Conservation (phyloP, 495 filamentous ascomycete genomes). For the Aspergillus hancockii region DNA sequence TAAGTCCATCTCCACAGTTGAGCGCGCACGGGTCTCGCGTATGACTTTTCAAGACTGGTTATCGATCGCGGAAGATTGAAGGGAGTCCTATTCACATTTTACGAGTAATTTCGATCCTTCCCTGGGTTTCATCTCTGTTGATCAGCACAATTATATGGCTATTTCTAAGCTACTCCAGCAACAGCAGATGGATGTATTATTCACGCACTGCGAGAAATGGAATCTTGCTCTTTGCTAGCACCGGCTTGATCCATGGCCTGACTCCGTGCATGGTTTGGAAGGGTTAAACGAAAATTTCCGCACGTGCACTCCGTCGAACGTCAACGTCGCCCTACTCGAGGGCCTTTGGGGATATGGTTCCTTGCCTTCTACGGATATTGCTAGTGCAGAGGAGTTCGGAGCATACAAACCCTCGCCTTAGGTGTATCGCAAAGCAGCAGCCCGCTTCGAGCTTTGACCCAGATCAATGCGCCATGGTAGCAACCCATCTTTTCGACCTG, state of each 20-base stretch:
- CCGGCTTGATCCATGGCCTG: constrained; percentile 66
- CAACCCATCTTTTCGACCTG: constrained; percentile 71
- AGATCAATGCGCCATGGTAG: constrained; percentile 72
- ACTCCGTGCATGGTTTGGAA: constrained; percentile 57
- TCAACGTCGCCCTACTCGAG: constrained; percentile 64
- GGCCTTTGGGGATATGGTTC: constrained; percentile 59
- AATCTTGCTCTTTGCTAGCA: constrained; percentile 69
- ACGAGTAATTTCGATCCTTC: constrained; percentile 48
- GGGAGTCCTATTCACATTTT: constrained; percentile 61
- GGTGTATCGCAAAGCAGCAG: constrained; percentile 68
- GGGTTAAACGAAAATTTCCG: constrained; percentile 54
- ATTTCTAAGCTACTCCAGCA: constrained; percentile 57
- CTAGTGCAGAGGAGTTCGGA: constrained; percentile 68
- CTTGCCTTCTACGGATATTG: constrained; percentile 62
- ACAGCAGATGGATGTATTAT: constrained; percentile 58
- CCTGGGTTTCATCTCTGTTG: constrained; percentile 56
- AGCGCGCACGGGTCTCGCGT: constrained; percentile 46
- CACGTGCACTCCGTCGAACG: constrained; percentile 72
- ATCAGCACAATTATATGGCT: constrained; percentile 67
- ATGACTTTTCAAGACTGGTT: constrained; percentile 62
- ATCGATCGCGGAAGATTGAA: constrained; percentile 67
- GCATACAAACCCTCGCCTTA: constrained; percentile 74
- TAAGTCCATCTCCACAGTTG: constrained; percentile 44
- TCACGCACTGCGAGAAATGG: constrained; percentile 56
- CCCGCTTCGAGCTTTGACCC: constrained; percentile 56